Evolutionary conservation across 306 rosid species (phyloP), one percentile per base, ranked within the genome.

Genomic region (Gastrolobium villosum): DNA sequence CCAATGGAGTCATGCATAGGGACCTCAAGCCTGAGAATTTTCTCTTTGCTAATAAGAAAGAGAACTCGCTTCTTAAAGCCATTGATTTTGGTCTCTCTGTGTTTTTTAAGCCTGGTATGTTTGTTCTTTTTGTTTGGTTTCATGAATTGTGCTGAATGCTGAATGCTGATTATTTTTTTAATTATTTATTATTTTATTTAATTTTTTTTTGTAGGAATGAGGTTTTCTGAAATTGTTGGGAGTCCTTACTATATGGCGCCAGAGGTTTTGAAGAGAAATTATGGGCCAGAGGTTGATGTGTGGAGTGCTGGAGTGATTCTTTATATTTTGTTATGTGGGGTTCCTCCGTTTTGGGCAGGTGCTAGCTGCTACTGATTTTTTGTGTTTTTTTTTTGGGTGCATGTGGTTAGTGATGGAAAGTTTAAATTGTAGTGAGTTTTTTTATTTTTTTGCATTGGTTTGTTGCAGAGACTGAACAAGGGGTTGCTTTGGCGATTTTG

Each of bases 281-380:
- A 93, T 70, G 97, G 97, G 2, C 96, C 94, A 0, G 97, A 93
- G 61, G 96, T 93, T 35, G 97, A 93, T 77, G 70, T 93, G 39
- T 93, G 97, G 97, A 93, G 97, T 53, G 91, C 96, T 6, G 97
- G 97, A 26, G 97, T 93, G 14, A 90, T 93, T 80, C 91, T 93
- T 44, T 93, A 93, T 83, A 93, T 93, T 66, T 76, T 93, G 80
- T 64, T 93, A 62, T 93, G 96, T 60, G 97, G 97, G 40, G 97
- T 90, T 75, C 97, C 97, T 83, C 97, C 97, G 2, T 93, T 93
- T 76, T 93, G 97, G 97, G 97, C 97, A 56, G 97, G 97, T 90
- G 5, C 20, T 80, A 41, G 34, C 43, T 49, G 30, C 5, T 41
- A 31, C 10, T 52, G 8, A 6, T 9, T 5, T 37, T 48, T 11